Percentiles rank a stretch among this genome's conserved stretches.
These are phyloP conservation scores for Suillus placidus DNA, from an alignment of 768 basidiomycete species.

Conservation along the genomic window DNA sequence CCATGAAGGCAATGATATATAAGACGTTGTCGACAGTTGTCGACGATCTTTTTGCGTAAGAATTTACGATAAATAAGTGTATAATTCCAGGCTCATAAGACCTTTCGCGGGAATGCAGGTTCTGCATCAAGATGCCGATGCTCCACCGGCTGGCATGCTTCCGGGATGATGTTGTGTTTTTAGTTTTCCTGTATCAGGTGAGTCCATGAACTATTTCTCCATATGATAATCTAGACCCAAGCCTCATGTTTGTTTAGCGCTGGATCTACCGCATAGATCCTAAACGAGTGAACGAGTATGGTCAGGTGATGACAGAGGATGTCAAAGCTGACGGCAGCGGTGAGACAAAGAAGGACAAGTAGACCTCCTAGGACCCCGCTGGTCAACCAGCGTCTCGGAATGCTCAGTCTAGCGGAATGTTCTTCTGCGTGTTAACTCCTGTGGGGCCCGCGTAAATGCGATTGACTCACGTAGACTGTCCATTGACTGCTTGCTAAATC, in stretches of 20 bases:
- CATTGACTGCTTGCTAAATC: not conserved
- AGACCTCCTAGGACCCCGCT: slow-evolving; percentile 11
- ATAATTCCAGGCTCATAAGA: slow-evolving; percentile 15
- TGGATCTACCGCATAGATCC: slow-evolving; percentile 98
- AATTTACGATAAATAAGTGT: slow-evolving; percentile 14
- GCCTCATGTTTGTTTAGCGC: slow-evolving; percentile 52
- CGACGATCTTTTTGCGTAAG: slow-evolving; percentile 91
- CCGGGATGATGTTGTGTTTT: slow-evolving; percentile 89
- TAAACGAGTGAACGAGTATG: slow-evolving; percentile 95
- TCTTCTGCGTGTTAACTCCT: slow-evolving; percentile 20
- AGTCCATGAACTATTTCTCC: slow-evolving; percentile 29
- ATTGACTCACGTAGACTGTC: not conserved
- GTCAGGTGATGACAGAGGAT: slow-evolving; percentile 72
- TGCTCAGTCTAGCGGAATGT: not conserved
- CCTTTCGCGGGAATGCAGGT: slow-evolving; percentile 47
- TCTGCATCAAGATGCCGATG: slow-evolving; percentile 96
- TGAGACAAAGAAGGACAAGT: slow-evolving; percentile 64
- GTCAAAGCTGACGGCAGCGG: slow-evolving; percentile 40
- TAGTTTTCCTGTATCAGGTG: slow-evolving; percentile 92
- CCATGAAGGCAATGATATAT: slow-evolving; percentile 98
- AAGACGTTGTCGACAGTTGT: slow-evolving; percentile 89
- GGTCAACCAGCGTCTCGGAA: not conserved
- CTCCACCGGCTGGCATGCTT: slow-evolving; percentile 90
- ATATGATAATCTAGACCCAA: slow-evolving; percentile 14
- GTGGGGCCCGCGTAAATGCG: slow-evolving; percentile 6